Base-by-base conservation (phyloP, 345 rosid genomes). In the Gossypium bickii region DNA sequence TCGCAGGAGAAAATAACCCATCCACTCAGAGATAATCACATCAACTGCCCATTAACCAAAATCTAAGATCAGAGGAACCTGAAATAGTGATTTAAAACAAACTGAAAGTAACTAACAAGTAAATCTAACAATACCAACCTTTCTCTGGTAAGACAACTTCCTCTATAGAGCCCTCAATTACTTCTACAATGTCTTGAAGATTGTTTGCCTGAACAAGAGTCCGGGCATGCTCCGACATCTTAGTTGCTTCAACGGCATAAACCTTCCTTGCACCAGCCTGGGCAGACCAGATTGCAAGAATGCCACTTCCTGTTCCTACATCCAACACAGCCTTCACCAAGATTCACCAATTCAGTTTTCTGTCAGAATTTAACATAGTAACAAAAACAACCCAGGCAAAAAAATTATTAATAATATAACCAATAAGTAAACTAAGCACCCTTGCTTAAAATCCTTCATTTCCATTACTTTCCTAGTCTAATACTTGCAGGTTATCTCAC, bases 251-350 rank as follows among this genome's bases (percentile, higher is more conserved):
- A 2, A 95, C 97, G 0, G 99, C 99, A 77, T 93, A 95, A 9
- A 95, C 99, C 86, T 93, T 95, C 85, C 89, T 90, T 3, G 99
- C 99, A 79, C 99, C 99, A 12, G 98, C 99, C 81, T 93, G 98
- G 7, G 99, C 99, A 12, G 97, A 93, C 99, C 99, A 95, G 56
- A 95, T 93, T 59, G 99, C 99, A 65, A 95, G 99, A 78, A 95
- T 95, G 53, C 99, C 99, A 83, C 98, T 95, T 55, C 99, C 99
- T 0, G 99, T 91, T 55, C 99, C 99, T 67, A 95, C 99, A 83
- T 95, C 99, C 87, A 95, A 78, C 74, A 95, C 96, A 20, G 90
- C 82, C 99, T 95, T 82, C 79, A 77, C 79, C 61, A 79, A 49
- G 77, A 12, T 22, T 52, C 58, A 76, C 59, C 47, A 53, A 62